phyloP scores from a whole-genome alignment of 441 rosid species.

The Flueggea neowawraea region DNA sequence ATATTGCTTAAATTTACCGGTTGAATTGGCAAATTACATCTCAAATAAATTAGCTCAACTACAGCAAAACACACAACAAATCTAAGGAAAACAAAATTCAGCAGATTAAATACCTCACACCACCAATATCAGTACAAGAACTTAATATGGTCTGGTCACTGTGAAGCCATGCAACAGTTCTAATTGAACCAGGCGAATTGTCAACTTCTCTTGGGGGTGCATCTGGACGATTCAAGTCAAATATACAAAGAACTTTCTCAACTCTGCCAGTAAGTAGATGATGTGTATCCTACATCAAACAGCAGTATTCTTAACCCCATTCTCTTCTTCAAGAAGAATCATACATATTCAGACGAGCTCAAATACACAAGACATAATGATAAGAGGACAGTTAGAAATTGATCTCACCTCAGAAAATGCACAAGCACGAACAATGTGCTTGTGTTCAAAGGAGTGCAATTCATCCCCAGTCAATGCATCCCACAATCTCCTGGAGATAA shows the following conservation, averaged over 20 bases:
- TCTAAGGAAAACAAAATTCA: not conserved
- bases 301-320: not conserved
- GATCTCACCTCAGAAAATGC: conserved; percentile 78
- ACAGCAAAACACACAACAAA: not conserved
- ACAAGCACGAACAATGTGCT: conserved; percentile 94
- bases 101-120: conserved; percentile 57
- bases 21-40: too few relatives aligned
- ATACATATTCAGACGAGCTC: not conserved
- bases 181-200: conserved; percentile 80
- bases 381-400: not conserved
- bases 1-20: too few relatives aligned
- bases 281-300: conserved; percentile 60
- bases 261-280: conserved; percentile 89
- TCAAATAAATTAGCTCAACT: not conserved
- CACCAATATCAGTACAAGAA: conserved; percentile 85
- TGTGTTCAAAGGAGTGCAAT: conserved; percentile 94
- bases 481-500: conserved; percentile 75
- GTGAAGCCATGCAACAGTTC: conserved; percentile 95
- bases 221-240: conserved; percentile 80
- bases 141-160: conserved; percentile 90
- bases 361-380: not conserved
- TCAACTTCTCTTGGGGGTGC: conserved; percentile 82
- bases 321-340: not conserved
- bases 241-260: conserved; percentile 87
- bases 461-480: conserved; percentile 94